Conservation (phyloP, 106 monocot genomes). For the Hemerocallis citrina region DNA sequence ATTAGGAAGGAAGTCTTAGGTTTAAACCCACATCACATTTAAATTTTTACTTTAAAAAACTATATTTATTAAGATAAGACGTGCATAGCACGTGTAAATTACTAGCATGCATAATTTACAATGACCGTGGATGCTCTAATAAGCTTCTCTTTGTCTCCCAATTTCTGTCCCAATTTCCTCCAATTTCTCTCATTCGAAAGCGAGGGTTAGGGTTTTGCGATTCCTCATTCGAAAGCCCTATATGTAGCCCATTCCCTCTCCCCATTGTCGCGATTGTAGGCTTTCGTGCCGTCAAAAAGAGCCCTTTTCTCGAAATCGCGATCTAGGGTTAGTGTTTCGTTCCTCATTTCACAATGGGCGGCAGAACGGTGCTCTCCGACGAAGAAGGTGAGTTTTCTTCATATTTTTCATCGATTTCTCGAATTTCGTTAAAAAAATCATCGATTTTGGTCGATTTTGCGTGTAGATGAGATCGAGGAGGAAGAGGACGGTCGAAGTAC, state of each 20-base stretch:
- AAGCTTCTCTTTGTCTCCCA: not conserved
- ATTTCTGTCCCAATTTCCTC: not conserved
- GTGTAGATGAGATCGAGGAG: conserved; percentile 72
- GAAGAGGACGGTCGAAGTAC: conserved; percentile 38
- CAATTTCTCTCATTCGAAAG: not conserved
- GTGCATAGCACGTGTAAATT: no score
- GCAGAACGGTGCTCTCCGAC: conserved; percentile 57
- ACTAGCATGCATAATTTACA: no score
- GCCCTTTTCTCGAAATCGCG: not conserved
- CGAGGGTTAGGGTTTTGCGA: conserved; percentile 1
- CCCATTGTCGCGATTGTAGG: not conserved
- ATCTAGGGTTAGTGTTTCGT: not conserved
- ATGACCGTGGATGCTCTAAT: no score
- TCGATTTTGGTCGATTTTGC: not conserved
- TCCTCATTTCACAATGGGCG: conserved; percentile 37
- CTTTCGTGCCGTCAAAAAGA: no score
- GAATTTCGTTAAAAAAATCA: not conserved
- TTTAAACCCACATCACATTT: no score
- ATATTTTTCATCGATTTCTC: not conserved
- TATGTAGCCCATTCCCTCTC: not conserved
- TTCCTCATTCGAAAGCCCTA: not conserved
- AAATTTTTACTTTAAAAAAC: no score
- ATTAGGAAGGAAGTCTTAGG: no score
- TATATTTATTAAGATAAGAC: no score
- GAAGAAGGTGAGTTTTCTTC: conserved; percentile 57